phyloP scores from a whole-genome alignment of 495 filamentous ascomycete species.

The Aspergillus affinis region DNA sequence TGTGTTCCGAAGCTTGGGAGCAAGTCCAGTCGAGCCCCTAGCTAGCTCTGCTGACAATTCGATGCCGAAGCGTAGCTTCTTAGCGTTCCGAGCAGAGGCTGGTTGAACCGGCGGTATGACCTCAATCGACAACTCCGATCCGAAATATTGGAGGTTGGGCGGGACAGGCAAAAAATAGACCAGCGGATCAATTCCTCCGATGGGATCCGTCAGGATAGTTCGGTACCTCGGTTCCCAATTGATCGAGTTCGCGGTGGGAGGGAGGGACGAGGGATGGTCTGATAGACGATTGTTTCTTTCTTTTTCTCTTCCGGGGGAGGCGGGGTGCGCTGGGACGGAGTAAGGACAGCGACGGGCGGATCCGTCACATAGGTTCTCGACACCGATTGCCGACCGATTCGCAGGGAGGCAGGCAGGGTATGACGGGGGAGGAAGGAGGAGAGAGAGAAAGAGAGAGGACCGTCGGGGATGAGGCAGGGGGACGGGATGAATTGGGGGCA shows the following conservation, averaged over 20 bases:
- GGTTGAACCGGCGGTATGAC: background rate
- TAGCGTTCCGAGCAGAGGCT: background rate
- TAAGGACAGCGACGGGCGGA: conserved; percentile 30
- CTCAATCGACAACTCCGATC: background rate
- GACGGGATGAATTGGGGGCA: conserved; percentile 4
- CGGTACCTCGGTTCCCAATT: background rate
- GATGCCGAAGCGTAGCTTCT: background rate
- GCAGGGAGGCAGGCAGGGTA: conserved; percentile 5
- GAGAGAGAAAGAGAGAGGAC: background rate
- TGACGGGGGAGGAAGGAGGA: conserved; percentile 1
- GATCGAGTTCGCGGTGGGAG: background rate
- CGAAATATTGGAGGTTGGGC: background rate
- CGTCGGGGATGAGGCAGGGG: background rate
- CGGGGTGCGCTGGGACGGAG: conserved; percentile 26
- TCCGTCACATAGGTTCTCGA: conserved; percentile 42
- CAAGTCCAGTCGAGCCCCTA: background rate
- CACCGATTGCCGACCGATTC: conserved; percentile 19
- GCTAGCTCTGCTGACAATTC: background rate
- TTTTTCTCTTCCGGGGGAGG: conserved; percentile 16
- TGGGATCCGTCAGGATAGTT: background rate
- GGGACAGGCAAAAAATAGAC: background rate
- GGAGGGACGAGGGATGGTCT: conserved; percentile 5
- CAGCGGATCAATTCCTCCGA: background rate
- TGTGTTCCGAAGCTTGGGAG: conserved; percentile 6
- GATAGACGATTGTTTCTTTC: conserved; percentile 12